These are phyloP conservation scores for Penicillium manginii DNA, from an alignment of 495 filamentous ascomycete genomes.

Conservation along the genomic window DNA sequence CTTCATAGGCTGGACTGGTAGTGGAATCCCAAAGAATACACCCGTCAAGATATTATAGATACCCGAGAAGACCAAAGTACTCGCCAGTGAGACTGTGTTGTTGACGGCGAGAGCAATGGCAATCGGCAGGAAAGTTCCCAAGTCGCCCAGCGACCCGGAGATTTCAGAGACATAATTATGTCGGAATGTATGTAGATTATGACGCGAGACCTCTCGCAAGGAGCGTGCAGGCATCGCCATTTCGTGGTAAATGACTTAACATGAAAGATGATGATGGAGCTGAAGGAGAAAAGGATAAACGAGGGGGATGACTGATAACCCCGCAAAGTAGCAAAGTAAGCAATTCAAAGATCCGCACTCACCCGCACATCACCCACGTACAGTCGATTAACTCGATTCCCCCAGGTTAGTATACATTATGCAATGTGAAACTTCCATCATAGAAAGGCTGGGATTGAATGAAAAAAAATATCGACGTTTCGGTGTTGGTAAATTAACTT, in stretches of 20 bases:
- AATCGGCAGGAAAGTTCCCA: slow-evolving; percentile 88
- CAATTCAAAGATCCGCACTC: not conserved
- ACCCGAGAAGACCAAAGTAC: slow-evolving; percentile 86
- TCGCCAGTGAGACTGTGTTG: slow-evolving; percentile 74
- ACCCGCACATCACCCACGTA: not conserved
- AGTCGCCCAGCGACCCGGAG: slow-evolving; percentile 86
- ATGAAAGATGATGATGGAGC: not conserved
- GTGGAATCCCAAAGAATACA: slow-evolving; percentile 77
- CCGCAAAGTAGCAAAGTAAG: too few relatives aligned
- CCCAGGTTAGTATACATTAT: too few relatives aligned
- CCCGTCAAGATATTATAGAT: slow-evolving; percentile 85
- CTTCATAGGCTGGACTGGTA: slow-evolving; percentile 91
- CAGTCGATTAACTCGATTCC: too few relatives aligned
- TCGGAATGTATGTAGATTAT: slow-evolving; percentile 49
- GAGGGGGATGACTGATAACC: not conserved
- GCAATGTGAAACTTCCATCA: too few relatives aligned
- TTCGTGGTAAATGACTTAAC: not conserved
- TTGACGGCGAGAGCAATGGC: slow-evolving; percentile 80
- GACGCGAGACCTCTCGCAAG: slow-evolving; percentile 35
- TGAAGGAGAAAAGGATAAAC: not conserved
- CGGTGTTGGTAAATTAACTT: too few relatives aligned
- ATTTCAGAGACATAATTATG: slow-evolving; percentile 74
- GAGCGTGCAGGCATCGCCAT: slow-evolving; percentile 33
- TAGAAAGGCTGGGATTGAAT: too few relatives aligned
- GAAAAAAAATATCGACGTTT: too few relatives aligned